Base-by-base conservation (phyloP, 805 yeast species). In the Lipomyces yamanashiensis region DNA sequence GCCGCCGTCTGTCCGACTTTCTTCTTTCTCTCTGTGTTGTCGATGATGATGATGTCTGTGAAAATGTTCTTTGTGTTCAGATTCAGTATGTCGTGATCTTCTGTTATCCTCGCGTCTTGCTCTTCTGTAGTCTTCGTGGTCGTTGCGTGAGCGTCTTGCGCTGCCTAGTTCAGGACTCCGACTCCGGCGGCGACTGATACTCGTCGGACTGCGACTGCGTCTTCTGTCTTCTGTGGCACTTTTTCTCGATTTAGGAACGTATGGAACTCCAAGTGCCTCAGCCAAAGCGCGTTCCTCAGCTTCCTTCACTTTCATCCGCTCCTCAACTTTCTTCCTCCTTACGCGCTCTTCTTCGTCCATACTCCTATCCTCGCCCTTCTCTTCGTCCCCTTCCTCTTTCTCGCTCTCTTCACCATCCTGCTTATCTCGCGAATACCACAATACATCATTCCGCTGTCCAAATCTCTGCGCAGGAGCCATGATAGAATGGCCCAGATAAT, bases 401-500 rank as follows among this genome's bases (percentile, higher is more conserved):
- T 23, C 52, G 13, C 23, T 41, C 6, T 19, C 54, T 19, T 19
- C 55, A 12, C 36, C 10, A n/a, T 15, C 44, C 2, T 36, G 34
- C 39, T 58, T 58, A 15, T 67, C 73, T 41, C 67, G 64, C n/a
- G 71, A 44, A 50, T 72, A 72, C 74, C 74, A 72, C 15, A 65
- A 52, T 21, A 58, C 54, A 54, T 72, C 74, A 19, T 58, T 54
- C 13, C 67, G 61, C 19, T 61, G 51, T 17, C 64, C 69, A 67
- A 73, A 63, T 9, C 74, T 61, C 13, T 71, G 71, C 1, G 59
- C 41, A 2, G 74, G 74, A 6, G 74, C 74, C 74, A 72, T 72
- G 21, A 72, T 54, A 21, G 72, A 69, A 57, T 69, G 67, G 7
- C 74, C 74, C 21, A 72, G 68, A 47, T 72, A 72, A 53, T 70